phyloP scores from a whole-genome alignment of 2,329 filamentous ascomycete species.

The Hymenoscyphus fraxineus region DNA sequence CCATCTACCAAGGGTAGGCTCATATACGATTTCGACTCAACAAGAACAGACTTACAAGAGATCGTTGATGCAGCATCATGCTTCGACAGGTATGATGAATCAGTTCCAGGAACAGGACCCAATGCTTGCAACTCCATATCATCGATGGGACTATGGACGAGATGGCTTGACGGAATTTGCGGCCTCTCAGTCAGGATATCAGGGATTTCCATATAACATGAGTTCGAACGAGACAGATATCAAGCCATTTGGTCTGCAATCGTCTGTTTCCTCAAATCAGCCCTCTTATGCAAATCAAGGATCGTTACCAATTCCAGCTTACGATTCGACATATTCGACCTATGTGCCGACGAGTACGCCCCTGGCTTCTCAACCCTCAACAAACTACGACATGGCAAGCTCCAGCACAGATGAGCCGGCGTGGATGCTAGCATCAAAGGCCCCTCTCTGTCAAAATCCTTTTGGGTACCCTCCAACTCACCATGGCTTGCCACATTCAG shows the following conservation, averaged over 20 bases:
- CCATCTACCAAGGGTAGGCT: constrained; percentile 12
- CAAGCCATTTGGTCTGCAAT: constrained; percentile 6
- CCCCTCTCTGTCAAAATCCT: constrained; percentile 7
- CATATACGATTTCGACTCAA: constrained; percentile 17
- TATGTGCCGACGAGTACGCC: constrained; percentile 17
- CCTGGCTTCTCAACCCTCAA: constrained; percentile 10
- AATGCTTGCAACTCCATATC: constrained; percentile 23
- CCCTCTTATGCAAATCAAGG: background rate
- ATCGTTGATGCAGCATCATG: constrained; percentile 16
- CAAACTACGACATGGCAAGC: constrained; percentile 3
- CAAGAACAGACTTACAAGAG: constrained; percentile 15
- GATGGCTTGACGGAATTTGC: constrained; percentile 26
- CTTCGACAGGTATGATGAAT: constrained; percentile 15
- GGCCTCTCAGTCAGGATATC: constrained; percentile 17
- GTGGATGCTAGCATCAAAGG: constrained; percentile 17
- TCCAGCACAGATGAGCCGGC: constrained; percentile 1
- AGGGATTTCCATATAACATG: constrained; percentile 14
- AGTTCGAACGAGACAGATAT: constrained; percentile 10
- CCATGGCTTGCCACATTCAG: constrained; percentile 20
- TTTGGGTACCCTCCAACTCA: constrained; percentile 13
- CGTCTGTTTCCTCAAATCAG: background rate
- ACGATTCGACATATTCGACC: constrained; percentile 16
- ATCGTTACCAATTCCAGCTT: background rate
- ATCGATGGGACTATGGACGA: constrained; percentile 19
- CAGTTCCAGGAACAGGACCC: constrained; percentile 15